Evolutionary conservation across 2,329 filamentous ascomycete species (phyloP).

Genomic region (Pseudomassariella vexata): DNA sequence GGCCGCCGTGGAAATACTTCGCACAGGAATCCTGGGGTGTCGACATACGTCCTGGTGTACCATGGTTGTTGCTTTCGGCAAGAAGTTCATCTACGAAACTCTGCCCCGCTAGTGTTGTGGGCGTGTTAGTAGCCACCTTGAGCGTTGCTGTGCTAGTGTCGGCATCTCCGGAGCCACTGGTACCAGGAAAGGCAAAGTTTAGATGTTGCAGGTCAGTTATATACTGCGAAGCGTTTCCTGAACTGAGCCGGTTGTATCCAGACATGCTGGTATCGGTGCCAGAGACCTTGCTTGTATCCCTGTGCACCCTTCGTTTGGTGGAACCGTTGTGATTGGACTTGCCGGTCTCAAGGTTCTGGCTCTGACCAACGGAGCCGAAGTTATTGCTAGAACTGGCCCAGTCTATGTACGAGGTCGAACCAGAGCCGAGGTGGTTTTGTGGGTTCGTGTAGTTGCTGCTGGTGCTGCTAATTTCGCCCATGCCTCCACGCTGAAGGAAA

Average conservation of each 20-base stretch:
- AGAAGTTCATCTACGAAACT: conserved; percentile 3
- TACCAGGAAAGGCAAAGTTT: conserved; percentile 21
- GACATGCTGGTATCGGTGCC: conserved; percentile 37
- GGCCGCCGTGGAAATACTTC: neutral
- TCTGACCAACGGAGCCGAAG: conserved; percentile 14
- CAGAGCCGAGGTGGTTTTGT: conserved; percentile 17
- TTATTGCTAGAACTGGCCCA: conserved; percentile 13
- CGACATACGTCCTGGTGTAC: neutral
- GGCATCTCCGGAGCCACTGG: no score
- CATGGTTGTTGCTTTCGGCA: neutral
- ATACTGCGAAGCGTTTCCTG: conserved; percentile 11
- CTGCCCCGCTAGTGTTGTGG: neutral
- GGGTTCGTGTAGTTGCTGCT: conserved; percentile 17
- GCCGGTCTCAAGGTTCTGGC: conserved; percentile 10
- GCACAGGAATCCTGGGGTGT: neutral
- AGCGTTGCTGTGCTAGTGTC: neutral
- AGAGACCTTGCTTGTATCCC: conserved; percentile 20
- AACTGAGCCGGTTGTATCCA: conserved; percentile 27
- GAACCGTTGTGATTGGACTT: conserved; percentile 12
- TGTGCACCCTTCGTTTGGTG: conserved; percentile 10
- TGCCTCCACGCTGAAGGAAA: conserved; percentile 17
- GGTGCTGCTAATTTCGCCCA: conserved; percentile 9
- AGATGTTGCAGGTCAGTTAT: conserved; percentile 18
- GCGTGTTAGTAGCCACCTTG: conserved; percentile 1
- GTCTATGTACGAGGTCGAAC: conserved; percentile 21